Percentiles rank a stretch among this genome's conserved stretches.
phyloP scores from a whole-genome alignment of 371 early-diverging fungal species.

The Mucor velutinosus region DNA sequence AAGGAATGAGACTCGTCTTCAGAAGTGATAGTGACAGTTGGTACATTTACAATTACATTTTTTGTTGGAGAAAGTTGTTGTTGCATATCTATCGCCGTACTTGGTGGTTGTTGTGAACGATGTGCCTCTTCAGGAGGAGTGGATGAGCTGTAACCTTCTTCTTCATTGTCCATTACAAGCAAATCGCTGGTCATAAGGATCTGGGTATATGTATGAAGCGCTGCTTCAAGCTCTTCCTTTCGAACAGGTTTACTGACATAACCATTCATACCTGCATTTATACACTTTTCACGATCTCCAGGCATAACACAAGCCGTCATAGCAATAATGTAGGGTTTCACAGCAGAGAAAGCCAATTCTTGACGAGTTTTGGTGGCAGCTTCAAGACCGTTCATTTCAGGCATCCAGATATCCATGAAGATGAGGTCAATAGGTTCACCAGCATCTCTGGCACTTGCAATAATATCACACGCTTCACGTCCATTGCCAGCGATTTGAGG shows the following conservation, averaged over 20 bases:
- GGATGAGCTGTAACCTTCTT: neutral
- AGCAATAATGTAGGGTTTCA: constrained; percentile 54
- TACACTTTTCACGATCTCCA: constrained; percentile 54
- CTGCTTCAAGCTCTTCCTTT: constrained; percentile 50
- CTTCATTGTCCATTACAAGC: neutral
- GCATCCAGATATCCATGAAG: constrained; percentile 62
- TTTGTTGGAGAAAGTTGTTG: neutral
- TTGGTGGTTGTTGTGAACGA: neutral
- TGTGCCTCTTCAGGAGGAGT: neutral
- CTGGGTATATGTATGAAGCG: constrained; percentile 26
- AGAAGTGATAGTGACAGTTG: neutral
- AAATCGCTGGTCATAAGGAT: neutral
- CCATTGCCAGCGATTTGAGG: constrained; percentile 42
- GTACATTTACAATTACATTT: neutral
- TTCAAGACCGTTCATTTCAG: constrained; percentile 57
- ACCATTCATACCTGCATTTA: constrained; percentile 45
- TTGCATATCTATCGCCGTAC: neutral
- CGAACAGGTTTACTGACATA: constrained; percentile 46
- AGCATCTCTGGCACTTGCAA: constrained; percentile 3
- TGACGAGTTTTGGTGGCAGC: constrained; percentile 45
- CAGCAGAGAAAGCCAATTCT: constrained; percentile 23
- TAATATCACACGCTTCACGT: constrained; percentile 41
- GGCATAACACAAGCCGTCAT: constrained; percentile 62
- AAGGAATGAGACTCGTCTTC: neutral
- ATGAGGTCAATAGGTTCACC: constrained; percentile 40